Evolutionary conservation across 2,329 filamentous ascomycete genomes (phyloP), one percentile per base, ranked within the genome.

Genomic region (Alternaria viburni): DNA sequence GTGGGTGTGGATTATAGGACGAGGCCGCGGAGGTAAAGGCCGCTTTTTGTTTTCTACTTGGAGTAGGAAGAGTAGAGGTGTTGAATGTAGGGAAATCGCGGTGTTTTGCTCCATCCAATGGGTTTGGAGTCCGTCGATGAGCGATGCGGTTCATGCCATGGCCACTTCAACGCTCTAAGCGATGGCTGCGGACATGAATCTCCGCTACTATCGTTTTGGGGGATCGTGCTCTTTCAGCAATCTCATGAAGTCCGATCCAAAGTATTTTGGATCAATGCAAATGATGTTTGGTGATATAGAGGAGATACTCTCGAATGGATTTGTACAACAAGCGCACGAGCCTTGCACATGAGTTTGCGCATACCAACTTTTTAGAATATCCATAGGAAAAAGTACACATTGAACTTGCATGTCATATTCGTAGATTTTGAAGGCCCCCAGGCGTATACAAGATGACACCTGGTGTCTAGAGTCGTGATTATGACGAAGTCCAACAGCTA

Each of bases 381-480:
- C 32, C 7, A 4, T 9, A 9, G 32, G 15, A 36, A 41, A 41
- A 41, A 10, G 15, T n/a, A 41, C 4, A n/a, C 15, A 10, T n/a
- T 1, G 0, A n/a, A 41, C 32, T 10, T n/a, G 10, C 5, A 41
- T n/a, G 32, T n/a, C 4, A 41, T 17, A 6, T 17, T 10, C 32
- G 4, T 1, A 17, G 2, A 17, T 41, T 41, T 41, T 17, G 36
- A 17, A 41, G n/a, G 2, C 9, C 32, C 15, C 8, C n/a, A 17
- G n/a, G 9, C 15, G 8, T n/a, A 41, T 2, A 41, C 32, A 41
- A n/a, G 15, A 41, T 41, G 8, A 10, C 2, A 41, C 15, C 32
- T 0, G 1, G 2, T 41, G 1, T n/a, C 8, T 2, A n/a, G 4
- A 41, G 32, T n/a, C 32, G 15, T 2, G 32, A 41, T n/a, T 4